Evolutionary conservation across 495 filamentous ascomycete genomes (phyloP).

Genomic region (Penicillium egyptiacum): DNA sequence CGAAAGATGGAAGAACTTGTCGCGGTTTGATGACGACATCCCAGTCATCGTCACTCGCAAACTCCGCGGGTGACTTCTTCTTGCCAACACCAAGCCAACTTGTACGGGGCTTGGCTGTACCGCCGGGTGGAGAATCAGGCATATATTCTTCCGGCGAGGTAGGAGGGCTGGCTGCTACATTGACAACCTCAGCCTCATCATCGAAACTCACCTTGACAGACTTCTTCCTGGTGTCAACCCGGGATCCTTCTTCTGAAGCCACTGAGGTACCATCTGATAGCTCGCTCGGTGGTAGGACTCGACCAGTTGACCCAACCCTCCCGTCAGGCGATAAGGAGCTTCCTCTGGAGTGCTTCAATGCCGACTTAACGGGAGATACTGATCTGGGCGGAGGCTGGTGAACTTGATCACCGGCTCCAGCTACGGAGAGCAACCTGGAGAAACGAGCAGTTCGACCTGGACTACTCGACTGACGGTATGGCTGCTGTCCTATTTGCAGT

Average conservation of each 20-base stretch:
- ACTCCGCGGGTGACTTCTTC: conserved; percentile 42
- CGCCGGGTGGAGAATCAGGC: conserved; percentile 51
- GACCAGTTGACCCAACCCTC: conserved; percentile 20
- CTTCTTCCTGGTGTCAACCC: conserved; percentile 59
- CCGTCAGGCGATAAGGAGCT: conserved; percentile 51
- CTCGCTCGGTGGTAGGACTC: conserved; percentile 51
- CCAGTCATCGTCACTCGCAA: conserved; percentile 52
- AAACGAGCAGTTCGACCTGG: conserved; percentile 75
- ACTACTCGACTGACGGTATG: conserved; percentile 51
- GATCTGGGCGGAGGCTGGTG: conserved; percentile 80
- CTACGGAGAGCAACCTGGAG: conserved; percentile 55
- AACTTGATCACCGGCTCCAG: conserved; percentile 47
- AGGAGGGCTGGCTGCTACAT: conserved; percentile 54
- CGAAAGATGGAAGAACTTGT: conserved; percentile 78
- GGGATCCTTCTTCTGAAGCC: conserved; percentile 58
- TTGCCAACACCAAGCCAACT: conserved; percentile 58
- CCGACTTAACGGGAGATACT: conserved; percentile 82
- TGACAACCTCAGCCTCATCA: conserved; percentile 64
- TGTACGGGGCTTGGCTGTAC: conserved; percentile 44
- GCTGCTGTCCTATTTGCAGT: conserved; percentile 10
- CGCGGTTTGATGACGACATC: conserved; percentile 71
- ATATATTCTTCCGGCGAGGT: conserved; percentile 51
- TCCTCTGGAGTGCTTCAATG: conserved; percentile 67
- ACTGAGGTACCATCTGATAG: conserved; percentile 59
- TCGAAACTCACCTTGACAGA: conserved; percentile 83